These are phyloP conservation scores for Botrytis fabae DNA, from an alignment of 2,329 filamentous ascomycete genomes.

Conservation along the genomic window DNA sequence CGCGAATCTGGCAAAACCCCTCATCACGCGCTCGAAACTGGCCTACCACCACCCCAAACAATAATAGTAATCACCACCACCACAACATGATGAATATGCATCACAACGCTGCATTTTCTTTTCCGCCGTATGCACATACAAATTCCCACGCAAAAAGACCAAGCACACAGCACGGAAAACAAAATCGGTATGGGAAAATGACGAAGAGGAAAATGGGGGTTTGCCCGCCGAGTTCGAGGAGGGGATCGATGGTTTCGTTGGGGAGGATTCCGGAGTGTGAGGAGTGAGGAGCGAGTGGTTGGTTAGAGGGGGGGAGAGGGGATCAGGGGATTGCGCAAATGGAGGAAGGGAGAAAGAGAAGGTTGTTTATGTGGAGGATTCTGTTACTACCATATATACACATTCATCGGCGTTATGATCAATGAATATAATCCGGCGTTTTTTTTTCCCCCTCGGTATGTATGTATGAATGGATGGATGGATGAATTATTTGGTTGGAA, in stretches of 20 bases:
- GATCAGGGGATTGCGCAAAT: too few relatives aligned
- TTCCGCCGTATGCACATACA: background rate
- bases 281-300: background rate
- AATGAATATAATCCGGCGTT: background rate
- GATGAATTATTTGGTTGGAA: too few relatives aligned
- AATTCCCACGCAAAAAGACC: background rate
- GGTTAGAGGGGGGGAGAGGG: background rate
- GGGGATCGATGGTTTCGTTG: background rate
- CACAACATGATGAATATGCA: background rate
- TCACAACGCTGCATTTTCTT: background rate
- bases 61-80: background rate
- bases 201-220: background rate
- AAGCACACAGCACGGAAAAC: background rate
- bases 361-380: background rate
- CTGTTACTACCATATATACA: background rate
- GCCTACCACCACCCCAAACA: background rate
- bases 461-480: background rate
- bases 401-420: background rate
- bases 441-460: background rate
- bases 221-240: background rate
- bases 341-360: background rate
- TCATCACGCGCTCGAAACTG: constrained; percentile 5
- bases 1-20: constrained; percentile 10
- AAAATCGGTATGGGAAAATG: background rate
- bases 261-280: constrained; percentile 6